Evolutionary conservation across 2,329 filamentous ascomycete species (phyloP), one percentile per base, ranked within the genome.

Genomic region (Colletotrichum lupini): DNA sequence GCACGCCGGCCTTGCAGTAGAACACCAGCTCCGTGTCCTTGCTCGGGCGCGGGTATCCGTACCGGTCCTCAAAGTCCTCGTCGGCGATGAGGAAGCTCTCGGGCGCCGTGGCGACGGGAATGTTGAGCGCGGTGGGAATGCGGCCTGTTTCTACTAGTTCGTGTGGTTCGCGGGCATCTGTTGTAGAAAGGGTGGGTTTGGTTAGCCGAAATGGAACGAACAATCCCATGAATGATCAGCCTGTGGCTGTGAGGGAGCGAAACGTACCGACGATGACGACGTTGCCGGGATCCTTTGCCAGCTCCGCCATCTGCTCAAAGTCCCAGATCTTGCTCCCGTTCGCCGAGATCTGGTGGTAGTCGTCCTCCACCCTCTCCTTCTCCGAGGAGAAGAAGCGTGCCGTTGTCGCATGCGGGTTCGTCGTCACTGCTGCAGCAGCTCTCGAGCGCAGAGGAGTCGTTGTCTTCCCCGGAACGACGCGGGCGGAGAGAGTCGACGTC

Each of bases 1-100:
- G 88, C 75, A 98, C 94, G 2, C 97, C 97, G 0, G 95, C 92
- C 85, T 95, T 97, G 85, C 97, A 99, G 83, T 98, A 98, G 79
- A 98, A 97, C 4, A 98, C 88, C 16, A 98, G 81, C 76, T 90
- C 86, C 37, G 82, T 81, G 57, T 90, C 86, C 73, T 85, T 85
- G 2, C 78, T 78, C 0, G 87, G 95, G 74, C 94, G 93, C 72
- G 87, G 84, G 79, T 93, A 97, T 4, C 95, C 95, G 82, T 95
- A 95, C 19, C 92, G 85, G 73, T 95, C 94, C 80, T 93, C 89
- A 80, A 98, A 98, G 75, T 98, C 95, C 14, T 94, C 93, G 0
- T 88, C 86, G 0, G 87, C 81, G 8, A 98, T 88, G 82, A 95
- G 93, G 78, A 97, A 92, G 72, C 92, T 92, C 82, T 98, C 95